Evolutionary conservation across 2,329 filamentous ascomycete species (phyloP).

Genomic region (Penicillium paneum): DNA sequence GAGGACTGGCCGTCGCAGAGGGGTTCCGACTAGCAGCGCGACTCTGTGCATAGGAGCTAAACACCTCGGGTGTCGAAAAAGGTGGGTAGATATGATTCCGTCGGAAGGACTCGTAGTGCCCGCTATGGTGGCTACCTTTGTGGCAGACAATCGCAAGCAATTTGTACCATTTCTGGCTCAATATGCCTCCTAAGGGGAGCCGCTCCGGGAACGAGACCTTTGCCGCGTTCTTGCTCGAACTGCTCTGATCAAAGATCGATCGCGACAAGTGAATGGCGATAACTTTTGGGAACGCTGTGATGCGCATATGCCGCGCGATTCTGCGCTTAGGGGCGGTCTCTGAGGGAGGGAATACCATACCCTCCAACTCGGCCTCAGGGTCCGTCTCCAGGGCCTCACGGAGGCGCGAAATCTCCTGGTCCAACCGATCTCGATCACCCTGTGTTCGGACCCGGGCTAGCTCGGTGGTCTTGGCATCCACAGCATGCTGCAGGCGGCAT

Average conservation of each 20-base stretch:
- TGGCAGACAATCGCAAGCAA: conserved; percentile 86
- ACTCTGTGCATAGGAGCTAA: conserved; percentile 70
- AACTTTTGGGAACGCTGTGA: conserved; percentile 83
- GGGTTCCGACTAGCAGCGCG: conserved; percentile 52
- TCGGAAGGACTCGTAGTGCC: conserved; percentile 95
- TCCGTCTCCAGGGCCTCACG: conserved; percentile 70
- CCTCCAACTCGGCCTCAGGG: conserved; percentile 72
- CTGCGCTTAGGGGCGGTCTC: conserved; percentile 73
- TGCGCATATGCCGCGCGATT: conserved; percentile 83
- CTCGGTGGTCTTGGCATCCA: conserved; percentile 61
- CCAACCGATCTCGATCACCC: conserved; percentile 51
- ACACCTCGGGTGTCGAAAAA: conserved; percentile 76
- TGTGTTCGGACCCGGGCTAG: conserved; percentile 55
- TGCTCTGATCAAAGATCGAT: conserved; percentile 79
- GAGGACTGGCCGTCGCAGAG: conserved; percentile 50
- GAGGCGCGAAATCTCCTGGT: conserved; percentile 62
- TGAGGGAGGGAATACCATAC: conserved; percentile 70
- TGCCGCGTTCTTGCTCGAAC: conserved; percentile 87
- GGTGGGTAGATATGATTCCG: conserved; percentile 76
- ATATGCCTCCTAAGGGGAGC: conserved; percentile 75
- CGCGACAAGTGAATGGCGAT: conserved; percentile 88
- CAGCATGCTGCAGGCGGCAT: conserved; percentile 80
- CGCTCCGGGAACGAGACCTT: conserved; percentile 90
- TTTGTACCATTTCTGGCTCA: conserved; percentile 76
- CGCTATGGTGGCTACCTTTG: conserved; percentile 91